Evolutionary conservation across 2,329 filamentous ascomycete genomes (phyloP), one percentile per base, ranked within the genome.

Genomic region (Cytospora mali): DNA sequence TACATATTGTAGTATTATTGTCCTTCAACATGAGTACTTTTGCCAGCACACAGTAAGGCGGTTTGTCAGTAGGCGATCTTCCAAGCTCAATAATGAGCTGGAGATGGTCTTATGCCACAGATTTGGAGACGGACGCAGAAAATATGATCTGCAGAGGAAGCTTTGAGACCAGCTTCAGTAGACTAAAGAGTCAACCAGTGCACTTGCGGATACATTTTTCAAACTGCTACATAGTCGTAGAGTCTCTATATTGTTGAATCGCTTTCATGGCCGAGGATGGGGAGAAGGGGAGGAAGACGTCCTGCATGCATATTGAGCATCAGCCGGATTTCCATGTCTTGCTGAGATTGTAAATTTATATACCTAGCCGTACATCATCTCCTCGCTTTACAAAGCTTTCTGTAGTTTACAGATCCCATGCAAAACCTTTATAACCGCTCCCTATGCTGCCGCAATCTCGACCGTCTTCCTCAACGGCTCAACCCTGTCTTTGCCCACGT

Each of bases 391-490:
- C 42, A 7, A 11, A 7, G n/a, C 42, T 10, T 13, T 11, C 42
- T n/a, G 42, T 46, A 5, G 10, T 23, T 23, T 46, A 46, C 42
- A 46, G 21, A 23, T 23, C 9, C 7, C 11, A 46, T 23, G 42
- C 42, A 6, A n/a, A n/a, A n/a, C n/a, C 42, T n/a, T 46, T 4
- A 16, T 18, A 11, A 46, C n/a, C 1, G 13, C 23, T 21, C n/a
- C 28, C 54, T 70, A 68, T 25, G 71, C 70, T 6, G 76, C 65
- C 7, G 77, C 70, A 21, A 79, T 72, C 61, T 75, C 68, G 16
- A 80, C 67, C 16, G 65, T 59, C 63, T 73, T 73, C 39, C 68
- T 65, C 28, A 79, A 69, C 18, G 74, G 71, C 62, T 72, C 67
- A 18, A 75, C 21, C n/a, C 64, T 67, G 21, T 65, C 66, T 31